These are phyloP conservation scores for Chytridiales sp. DNA, from an alignment of 371 early-diverging fungal species.

Conservation along the genomic window DNA sequence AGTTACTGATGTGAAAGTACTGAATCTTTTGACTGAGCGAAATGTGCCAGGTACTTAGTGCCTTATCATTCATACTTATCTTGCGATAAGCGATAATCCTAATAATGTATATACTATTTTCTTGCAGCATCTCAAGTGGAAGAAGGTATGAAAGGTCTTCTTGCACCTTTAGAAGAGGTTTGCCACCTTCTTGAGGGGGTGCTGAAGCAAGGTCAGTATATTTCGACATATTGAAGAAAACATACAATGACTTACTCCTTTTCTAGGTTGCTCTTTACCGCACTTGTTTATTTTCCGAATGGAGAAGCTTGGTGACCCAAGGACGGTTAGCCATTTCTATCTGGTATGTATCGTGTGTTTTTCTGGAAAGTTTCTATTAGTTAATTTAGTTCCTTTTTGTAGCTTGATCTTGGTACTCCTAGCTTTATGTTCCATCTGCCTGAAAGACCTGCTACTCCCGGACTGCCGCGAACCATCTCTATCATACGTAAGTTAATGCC, in stretches of 20 bases:
- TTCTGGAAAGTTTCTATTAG: background rate
- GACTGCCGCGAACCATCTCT: no score
- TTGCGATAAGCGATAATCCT: background rate
- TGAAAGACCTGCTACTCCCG: no score
- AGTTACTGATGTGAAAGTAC: constrained; percentile 18
- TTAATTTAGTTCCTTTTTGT: background rate
- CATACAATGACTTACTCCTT: background rate
- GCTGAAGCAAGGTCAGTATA: constrained; percentile 3
- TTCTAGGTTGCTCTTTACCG: constrained; percentile 15
- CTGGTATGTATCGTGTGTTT: constrained; percentile 10
- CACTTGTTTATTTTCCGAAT: constrained; percentile 8
- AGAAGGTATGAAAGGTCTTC: constrained; percentile 9
- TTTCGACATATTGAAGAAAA: background rate
- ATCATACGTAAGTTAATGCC: constrained; percentile 6
- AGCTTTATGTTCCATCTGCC: no score
- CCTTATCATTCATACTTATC: background rate
- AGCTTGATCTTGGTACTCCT: constrained; percentile 21
- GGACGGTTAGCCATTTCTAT: constrained; percentile 9
- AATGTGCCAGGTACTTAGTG: constrained; percentile 12
- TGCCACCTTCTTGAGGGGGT: constrained; percentile 1
- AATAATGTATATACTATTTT: background rate
- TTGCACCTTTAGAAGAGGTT: background rate
- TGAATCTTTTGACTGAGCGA: constrained; percentile 16
- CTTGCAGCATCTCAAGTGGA: background rate
- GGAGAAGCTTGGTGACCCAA: background rate